Conservation (phyloP, 108 stramenopile genomes). For the Aurantiochytrium sp. region DNA sequence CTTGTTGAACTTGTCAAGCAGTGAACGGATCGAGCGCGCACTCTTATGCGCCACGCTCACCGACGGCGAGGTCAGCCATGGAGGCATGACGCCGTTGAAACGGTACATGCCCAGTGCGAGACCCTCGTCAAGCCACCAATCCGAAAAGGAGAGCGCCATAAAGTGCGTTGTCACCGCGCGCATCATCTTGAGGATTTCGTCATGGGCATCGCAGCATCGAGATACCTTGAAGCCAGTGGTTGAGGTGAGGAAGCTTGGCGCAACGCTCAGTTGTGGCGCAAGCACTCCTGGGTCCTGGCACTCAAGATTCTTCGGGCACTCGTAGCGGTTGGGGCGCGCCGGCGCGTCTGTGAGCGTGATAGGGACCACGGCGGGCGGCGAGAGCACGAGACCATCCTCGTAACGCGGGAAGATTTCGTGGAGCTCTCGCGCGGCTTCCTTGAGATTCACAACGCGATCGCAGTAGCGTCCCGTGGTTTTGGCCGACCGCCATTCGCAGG, state of each 20-base stretch:
- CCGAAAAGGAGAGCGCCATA: neutral
- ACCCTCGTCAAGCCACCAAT: neutral
- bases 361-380: neutral
- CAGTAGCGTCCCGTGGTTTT: neutral
- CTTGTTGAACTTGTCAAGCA: neutral
- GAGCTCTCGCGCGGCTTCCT: neutral
- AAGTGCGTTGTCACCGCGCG: neutral
- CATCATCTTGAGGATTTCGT: neutral
- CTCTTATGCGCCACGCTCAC: neutral
- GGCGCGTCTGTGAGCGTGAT: neutral
- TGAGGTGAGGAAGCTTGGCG: neutral
- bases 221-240: neutral
- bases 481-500: slow-evolving; percentile 3
- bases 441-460: neutral
- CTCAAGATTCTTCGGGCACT: neutral
- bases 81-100: neutral
- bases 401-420: neutral
- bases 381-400: neutral
- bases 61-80: neutral
- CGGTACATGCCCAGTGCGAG: neutral
- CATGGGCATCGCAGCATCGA: neutral
- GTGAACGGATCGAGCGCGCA: neutral
- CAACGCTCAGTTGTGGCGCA: neutral
- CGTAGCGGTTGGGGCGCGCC: neutral
- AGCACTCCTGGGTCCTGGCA: neutral